phyloP scores from a whole-genome alignment of 2,329 filamentous ascomycete genomes.

The Sordariomycetes sp. region DNA sequence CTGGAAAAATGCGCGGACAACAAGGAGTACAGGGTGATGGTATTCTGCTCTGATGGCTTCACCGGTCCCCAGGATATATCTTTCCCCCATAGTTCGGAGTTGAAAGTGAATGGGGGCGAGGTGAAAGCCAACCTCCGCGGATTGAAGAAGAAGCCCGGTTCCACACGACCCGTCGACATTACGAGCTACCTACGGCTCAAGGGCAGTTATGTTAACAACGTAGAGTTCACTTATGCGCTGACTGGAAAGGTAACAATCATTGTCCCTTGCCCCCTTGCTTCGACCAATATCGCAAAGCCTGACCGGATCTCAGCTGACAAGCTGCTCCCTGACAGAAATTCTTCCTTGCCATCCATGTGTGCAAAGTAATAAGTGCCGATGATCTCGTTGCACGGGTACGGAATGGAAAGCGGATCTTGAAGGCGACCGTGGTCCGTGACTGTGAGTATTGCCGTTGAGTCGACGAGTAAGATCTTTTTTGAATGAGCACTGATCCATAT shows the following conservation, averaged over 20 bases:
- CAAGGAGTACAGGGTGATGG: constrained; percentile 56
- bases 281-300: background rate
- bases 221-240: constrained; percentile 84
- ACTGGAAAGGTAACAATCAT: constrained; percentile 62
- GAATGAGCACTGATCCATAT: background rate
- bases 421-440: constrained; percentile 70
- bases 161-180: constrained; percentile 86
- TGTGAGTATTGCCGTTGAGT: constrained; percentile 37
- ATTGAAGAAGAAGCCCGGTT: constrained; percentile 90
- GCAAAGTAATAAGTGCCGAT: constrained; percentile 57
- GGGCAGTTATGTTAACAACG: constrained; percentile 58
- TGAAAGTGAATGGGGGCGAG: constrained; percentile 79
- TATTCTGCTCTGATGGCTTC: constrained; percentile 65
- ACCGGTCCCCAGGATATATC: constrained; percentile 59
- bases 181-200: constrained; percentile 62
- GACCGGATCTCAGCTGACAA: constrained; percentile 8
- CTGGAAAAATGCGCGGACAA: constrained; percentile 45
- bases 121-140: constrained; percentile 89
- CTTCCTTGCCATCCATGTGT: constrained; percentile 62
- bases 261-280: background rate
- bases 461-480: background rate
- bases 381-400: constrained; percentile 58
- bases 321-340: constrained; percentile 41
- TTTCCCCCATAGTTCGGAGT: constrained; percentile 85
- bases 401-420: constrained; percentile 58